Evolutionary conservation across 2,329 filamentous ascomycete genomes (phyloP), one percentile per base, ranked within the genome.

Genomic region (Hymenoscyphus scutula): DNA sequence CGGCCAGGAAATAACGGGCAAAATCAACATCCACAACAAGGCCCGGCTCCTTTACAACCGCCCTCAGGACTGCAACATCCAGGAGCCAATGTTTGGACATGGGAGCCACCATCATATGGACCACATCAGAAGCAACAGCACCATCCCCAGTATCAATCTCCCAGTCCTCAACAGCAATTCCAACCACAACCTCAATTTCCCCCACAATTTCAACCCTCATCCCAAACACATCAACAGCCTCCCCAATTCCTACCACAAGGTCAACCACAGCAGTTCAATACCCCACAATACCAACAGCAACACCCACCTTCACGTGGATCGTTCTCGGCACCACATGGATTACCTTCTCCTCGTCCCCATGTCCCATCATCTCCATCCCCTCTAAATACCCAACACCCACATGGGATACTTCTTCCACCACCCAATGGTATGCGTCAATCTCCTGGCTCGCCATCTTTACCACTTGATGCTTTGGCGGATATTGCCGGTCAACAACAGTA

Each of bases 361-460:
- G 64, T 74, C 45, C 73, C 73, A 55, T 74, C 72, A 56, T 73
- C 72, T 48, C 72, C 72, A n/a, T 73, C 72, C 53, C 72, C 72
- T 19, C 38, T 70, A 17, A 69, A 70, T 51, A 38, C 64, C 15
- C 64, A 65, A 17, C 65, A 67, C 38, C 66, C 62, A 53, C 64
- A 65, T 38, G 60, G 64, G 3, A 65, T 71, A 55, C 62, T 67
- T 38, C 58, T 73, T 4, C 71, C 72, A 48, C 71, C 70, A 34
- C 67, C 69, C 41, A 70, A 68, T 66, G 58, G 62, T 5, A 55
- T 62, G 34, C 61, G 61, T 7, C 64, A 62, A 27, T 61, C 67
- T 51, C 56, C 66, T 30, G 61, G 65, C 27, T 69, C 70, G 15
- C 67, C 71, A 30, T 66, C 64, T 19, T 68, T 69, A 62, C 70